phyloP scores from a whole-genome alignment of 257 asterid genomes.

The Solanum gracilifrons region DNA sequence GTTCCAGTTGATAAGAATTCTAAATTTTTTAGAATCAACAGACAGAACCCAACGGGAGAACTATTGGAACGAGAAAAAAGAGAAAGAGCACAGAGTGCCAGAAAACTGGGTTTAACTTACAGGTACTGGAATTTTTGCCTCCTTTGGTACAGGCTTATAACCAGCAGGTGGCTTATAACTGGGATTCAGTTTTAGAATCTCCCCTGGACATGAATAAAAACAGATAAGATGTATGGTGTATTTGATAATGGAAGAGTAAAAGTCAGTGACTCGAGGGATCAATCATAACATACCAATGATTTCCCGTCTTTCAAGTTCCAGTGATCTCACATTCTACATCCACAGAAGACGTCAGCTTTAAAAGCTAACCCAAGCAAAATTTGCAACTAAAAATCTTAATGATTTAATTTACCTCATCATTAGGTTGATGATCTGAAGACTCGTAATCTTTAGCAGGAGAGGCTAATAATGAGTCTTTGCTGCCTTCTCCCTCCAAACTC shows the following conservation, averaged over 20 bases:
- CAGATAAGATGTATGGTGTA: not conserved
- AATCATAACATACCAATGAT: slow-evolving; percentile 53
- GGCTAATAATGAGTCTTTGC: slow-evolving; percentile 22
- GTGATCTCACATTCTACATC: slow-evolving; percentile 34
- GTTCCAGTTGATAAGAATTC: not conserved
- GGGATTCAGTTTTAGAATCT: slow-evolving; percentile 67
- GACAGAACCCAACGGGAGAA: not conserved
- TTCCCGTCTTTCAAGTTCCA: slow-evolving; percentile 84
- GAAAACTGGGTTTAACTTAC: slow-evolving; percentile 40
- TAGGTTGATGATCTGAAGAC: slow-evolving; percentile 35
- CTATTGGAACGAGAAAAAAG: not conserved
- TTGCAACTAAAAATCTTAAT: not conserved
- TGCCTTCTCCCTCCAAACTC: slow-evolving; percentile 32
- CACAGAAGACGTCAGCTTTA: slow-evolving; percentile 5
- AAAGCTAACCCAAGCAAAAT: slow-evolving; percentile 8
- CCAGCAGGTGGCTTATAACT: slow-evolving; percentile 71
- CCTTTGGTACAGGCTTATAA: slow-evolving; percentile 75
- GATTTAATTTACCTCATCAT: slow-evolving; percentile 42
- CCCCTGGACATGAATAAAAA: slow-evolving; percentile 42
- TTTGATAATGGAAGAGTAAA: not conserved
- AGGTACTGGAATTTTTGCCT: slow-evolving; percentile 73
- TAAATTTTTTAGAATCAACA: not conserved
- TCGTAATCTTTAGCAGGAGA: slow-evolving; percentile 20
- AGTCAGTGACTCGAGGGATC: not conserved
- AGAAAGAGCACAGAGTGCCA: not conserved